Base-by-base conservation (phyloP, 208 protist genomes). In the Acanthamoeba lenticulata region DNA sequence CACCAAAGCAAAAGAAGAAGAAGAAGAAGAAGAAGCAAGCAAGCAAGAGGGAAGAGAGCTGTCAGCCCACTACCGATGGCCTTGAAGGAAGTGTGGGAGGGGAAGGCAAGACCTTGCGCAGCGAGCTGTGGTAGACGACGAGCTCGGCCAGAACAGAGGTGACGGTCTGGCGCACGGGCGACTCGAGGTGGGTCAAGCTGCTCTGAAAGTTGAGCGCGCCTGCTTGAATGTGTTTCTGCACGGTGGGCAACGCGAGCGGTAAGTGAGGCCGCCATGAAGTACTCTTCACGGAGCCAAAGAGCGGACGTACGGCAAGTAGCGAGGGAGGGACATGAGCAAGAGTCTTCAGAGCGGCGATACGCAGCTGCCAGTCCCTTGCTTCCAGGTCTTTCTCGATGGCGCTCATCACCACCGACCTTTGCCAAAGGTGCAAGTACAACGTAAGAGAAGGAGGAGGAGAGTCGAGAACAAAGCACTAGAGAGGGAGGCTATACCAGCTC, bases 311-410 rank as follows among this genome's bases (percentile, higher is more conserved):
- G 72, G 36, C 6, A 21, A 90, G 45, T 17, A 65, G 45, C 21
- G 38, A 90, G 44, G 81, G 32, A 38, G 81, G 81, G 32, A 90
- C 38, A 34, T 90, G 81, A 11, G 81, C 29, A 29, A 90, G 29
- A 15, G 81, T 90, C 49, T 67, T 90, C 29, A 90, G 29, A 40
- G 81, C 81, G 55, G 81, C 81, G 49, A 67, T 67, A 69, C 81
- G 45, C 81, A 90, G 81, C 55, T 90, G 81, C 81, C 81, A 90
- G 45, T 90, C 81, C 38, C 81, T 57, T 24, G 81, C n/a, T 2
- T 27, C 32, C 29, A 90, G 9, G 38, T 90, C 81, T 34, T 67
- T 90, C 27, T 57, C 81, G 2, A 90, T 34, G 19, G 81, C 81
- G 40, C 65, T 45, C 15, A n/a, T 34, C 27, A 90, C 81, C 21